Percentiles rank a stretch among this genome's conserved stretches.
phyloP scores from a whole-genome alignment of 2,329 filamentous ascomycete genomes.

The Curvularia hawaiiensis region DNA sequence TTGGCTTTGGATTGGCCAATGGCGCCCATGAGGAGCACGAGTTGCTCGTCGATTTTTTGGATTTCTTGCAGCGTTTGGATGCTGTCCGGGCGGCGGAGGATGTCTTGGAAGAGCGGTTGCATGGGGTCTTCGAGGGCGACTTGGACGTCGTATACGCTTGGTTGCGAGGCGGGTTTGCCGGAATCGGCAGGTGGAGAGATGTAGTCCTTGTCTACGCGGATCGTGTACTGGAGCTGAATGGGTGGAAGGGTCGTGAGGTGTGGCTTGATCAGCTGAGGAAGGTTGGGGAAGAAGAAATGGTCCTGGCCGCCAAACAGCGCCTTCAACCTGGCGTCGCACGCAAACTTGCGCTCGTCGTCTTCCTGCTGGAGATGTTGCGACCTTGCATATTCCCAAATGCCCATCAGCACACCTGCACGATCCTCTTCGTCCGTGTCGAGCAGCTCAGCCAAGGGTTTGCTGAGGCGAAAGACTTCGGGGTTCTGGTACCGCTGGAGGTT shows the following conservation, averaged over 20 bases:
- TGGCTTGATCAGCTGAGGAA: conserved; percentile 77
- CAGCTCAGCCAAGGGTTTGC: conserved; percentile 78
- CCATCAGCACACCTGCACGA: conserved; percentile 84
- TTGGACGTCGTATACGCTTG: conserved; percentile 88
- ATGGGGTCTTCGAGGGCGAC: conserved; percentile 85
- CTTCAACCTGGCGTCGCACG: conserved; percentile 82
- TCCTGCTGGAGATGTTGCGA: conserved; percentile 87
- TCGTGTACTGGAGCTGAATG: conserved; percentile 85
- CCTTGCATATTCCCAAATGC: conserved; percentile 93
- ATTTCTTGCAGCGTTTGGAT: conserved; percentile 77
- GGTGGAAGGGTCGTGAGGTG: conserved; percentile 83
- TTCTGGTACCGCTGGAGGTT: conserved; percentile 84
- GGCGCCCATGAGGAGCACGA: conserved; percentile 82
- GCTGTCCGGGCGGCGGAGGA: conserved; percentile 49
- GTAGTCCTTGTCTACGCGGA: conserved; percentile 76
- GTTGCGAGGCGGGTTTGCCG: conserved; percentile 64
- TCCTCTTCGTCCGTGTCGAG: conserved; percentile 88
- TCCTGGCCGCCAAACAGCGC: conserved; percentile 75
- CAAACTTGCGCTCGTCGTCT: conserved; percentile 90
- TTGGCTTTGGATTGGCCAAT: conserved; percentile 86
- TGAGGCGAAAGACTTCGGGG: conserved; percentile 83
- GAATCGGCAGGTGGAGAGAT: conserved; percentile 70
- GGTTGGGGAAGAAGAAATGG: conserved; percentile 81
- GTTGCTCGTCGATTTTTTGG: conserved; percentile 77
- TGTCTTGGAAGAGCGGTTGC: conserved; percentile 66